Conservation (phyloP, 352 stramenopile genomes). For the Phytophthora megakarya region DNA sequence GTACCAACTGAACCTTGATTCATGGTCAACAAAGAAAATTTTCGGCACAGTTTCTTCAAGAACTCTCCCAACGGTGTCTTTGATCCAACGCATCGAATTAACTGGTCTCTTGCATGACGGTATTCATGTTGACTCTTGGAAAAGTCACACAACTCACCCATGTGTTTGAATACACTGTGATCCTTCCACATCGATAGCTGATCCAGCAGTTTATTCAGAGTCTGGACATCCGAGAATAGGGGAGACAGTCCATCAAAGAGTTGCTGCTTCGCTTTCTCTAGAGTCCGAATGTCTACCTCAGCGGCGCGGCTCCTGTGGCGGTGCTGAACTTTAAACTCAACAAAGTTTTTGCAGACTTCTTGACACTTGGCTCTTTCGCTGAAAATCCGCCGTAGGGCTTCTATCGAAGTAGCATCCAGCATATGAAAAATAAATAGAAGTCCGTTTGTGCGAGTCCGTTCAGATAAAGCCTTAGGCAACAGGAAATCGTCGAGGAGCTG, state of each 20-base stretch:
- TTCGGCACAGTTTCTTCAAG: constrained; percentile 83
- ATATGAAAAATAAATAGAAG: constrained; percentile 76
- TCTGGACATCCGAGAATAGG: constrained; percentile 66
- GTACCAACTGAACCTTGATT: constrained; percentile 46
- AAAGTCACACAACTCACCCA: constrained; percentile 63
- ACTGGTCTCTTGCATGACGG: constrained; percentile 61
- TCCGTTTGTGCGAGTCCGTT: constrained; percentile 59
- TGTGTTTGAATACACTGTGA: constrained; percentile 75
- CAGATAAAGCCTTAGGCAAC: constrained; percentile 67
- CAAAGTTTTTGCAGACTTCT: constrained; percentile 38
- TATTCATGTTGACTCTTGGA: constrained; percentile 54
- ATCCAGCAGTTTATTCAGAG: constrained; percentile 62
- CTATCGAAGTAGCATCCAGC: constrained; percentile 64
- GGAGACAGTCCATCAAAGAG: constrained; percentile 47
- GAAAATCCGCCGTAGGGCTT: constrained; percentile 75
- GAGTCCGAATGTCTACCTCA: constrained; percentile 8
- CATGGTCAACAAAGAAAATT: constrained; percentile 72
- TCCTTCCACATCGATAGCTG: constrained; percentile 78
- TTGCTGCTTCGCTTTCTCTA: constrained; percentile 40
- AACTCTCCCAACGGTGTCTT: constrained; percentile 81
- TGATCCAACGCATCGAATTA: constrained; percentile 78
- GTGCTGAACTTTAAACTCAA: constrained; percentile 51
- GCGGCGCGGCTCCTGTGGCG: constrained; percentile 33
- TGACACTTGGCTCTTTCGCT: constrained; percentile 66
- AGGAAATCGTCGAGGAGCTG: constrained; percentile 87